Base-by-base conservation (phyloP, 306 rosid species). In the Lathyrus aphaca region DNA sequence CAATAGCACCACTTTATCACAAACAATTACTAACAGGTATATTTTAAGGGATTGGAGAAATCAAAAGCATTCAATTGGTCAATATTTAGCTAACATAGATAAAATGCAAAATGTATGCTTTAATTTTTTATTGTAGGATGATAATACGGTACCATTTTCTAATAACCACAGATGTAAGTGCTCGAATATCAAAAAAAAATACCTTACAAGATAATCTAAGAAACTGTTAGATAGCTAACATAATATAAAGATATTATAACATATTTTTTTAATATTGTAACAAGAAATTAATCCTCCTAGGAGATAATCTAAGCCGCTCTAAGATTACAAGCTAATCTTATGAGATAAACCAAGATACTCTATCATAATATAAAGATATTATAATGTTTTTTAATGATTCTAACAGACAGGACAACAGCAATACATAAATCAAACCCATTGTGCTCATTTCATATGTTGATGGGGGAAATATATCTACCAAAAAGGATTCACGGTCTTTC, bases 1-100 rank as follows among this genome's bases (percentile, higher is more conserved):
- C 67, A 67, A 72, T 72, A 44, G 39, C 56, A 11, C 44, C 57
- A 53, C 54, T 69, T 57, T 38, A 63, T 51, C 43, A 76, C 65
- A 39, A 72, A 58, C 37, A 66, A 61, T 4, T 57, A 23, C 59
- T 61, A 48, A 15, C 45, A 64, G 59, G 54, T 72, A 66, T 44
- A 50, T 35, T 43, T 60, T 64, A 42, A 10, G 74, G 76, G 8
- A 53, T 48, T 6, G 21, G 64, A 32, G 54, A 48, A 80, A 64
- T 62, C 69, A 49, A 54, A 50, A 42, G 68, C 13, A 44, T 67
- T 61, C 58, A 77, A 37, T 68, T 60, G 39, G 29, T 19, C 25
- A 51, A 19, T 65, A n/a, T 13, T 42, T 49, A 59, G 37, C 3
- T 53, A 70, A 17, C 19, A 55, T n/a, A 43, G 64, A 48, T 61